Evolutionary conservation across 2,329 filamentous ascomycete species (phyloP).

Genomic region (Septoria petroselini): DNA sequence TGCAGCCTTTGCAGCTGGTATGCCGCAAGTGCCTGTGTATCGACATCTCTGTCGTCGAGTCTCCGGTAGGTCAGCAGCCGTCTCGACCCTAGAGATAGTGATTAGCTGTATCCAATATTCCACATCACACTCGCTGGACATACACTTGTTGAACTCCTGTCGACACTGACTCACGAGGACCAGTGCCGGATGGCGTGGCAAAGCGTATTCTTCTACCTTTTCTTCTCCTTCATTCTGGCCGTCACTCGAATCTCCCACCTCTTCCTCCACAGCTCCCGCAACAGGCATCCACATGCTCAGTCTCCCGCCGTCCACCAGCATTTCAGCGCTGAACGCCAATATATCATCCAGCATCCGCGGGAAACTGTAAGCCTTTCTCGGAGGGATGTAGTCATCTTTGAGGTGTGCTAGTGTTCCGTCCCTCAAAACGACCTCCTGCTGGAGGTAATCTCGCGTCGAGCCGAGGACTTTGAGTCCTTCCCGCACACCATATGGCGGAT

Average conservation of each 20-base stretch:
- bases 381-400: constrained; percentile 72
- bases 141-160: constrained; percentile 87
- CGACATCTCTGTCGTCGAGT: constrained; percentile 57
- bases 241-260: constrained; percentile 55
- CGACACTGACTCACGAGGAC: constrained; percentile 72
- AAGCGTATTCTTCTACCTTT: constrained; percentile 62
- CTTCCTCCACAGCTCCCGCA: constrained; percentile 49
- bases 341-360: constrained; percentile 87
- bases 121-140: constrained; percentile 26
- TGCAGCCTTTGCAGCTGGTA: constrained; percentile 28
- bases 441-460: constrained; percentile 56
- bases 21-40: constrained; percentile 29
- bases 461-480: constrained; percentile 89
- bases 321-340: constrained; percentile 72
- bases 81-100: constrained; percentile 65
- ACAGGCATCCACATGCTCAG: constrained; percentile 98
- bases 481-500: constrained; percentile 92
- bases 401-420: constrained; percentile 68
- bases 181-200: constrained; percentile 74
- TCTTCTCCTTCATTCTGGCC: constrained; percentile 27
- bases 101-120: not conserved
- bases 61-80: constrained; percentile 82
- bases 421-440: constrained; percentile 58
- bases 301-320: constrained; percentile 73
- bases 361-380: constrained; percentile 91